These are phyloP conservation scores for Hypomyces rosellus DNA, from an alignment of 2,329 filamentous ascomycete species.

Conservation along the genomic window DNA sequence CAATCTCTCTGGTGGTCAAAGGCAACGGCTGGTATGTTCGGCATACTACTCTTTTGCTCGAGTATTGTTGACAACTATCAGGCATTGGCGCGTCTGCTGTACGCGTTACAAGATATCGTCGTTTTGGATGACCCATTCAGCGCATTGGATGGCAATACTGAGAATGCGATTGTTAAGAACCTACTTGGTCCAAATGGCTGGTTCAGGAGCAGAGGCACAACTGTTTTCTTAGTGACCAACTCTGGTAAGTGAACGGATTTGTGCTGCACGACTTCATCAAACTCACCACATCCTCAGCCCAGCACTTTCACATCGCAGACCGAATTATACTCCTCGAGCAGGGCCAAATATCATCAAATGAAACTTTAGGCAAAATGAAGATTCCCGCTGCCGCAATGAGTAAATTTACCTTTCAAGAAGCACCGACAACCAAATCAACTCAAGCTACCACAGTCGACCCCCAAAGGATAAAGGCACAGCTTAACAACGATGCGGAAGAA, in stretches of 20 bases:
- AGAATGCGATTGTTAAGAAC: conserved; percentile 12
- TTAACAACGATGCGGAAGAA: conserved; percentile 12
- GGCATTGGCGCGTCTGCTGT: conserved; percentile 14
- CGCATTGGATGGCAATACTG: conserved; percentile 15
- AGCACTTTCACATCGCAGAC: conserved; percentile 35
- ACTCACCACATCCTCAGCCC: conserved; percentile 14
- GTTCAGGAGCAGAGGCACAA: conserved; percentile 19
- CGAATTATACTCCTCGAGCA: conserved; percentile 34
- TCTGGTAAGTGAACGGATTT: background rate
- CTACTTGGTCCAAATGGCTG: conserved; percentile 20
- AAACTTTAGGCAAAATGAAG: background rate
- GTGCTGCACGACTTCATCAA: too few relatives aligned
- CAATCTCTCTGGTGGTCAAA: conserved; percentile 18
- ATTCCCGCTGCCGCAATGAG: background rate
- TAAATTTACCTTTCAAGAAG: conserved; percentile 3
- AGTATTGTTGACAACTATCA: background rate
- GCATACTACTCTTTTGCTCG: background rate
- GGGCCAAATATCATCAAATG: conserved; percentile 10
- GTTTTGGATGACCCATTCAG: conserved; percentile 16
- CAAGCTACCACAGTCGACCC: too few relatives aligned
- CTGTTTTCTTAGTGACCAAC: conserved; percentile 29
- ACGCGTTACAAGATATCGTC: conserved; percentile 7
- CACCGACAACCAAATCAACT: background rate
- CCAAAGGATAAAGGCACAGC: conserved; percentile 5
- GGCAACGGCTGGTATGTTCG: conserved; percentile 18